Base-by-base conservation (phyloP, 2,329 filamentous ascomycete species). In the Talaromyces sp. region DNA sequence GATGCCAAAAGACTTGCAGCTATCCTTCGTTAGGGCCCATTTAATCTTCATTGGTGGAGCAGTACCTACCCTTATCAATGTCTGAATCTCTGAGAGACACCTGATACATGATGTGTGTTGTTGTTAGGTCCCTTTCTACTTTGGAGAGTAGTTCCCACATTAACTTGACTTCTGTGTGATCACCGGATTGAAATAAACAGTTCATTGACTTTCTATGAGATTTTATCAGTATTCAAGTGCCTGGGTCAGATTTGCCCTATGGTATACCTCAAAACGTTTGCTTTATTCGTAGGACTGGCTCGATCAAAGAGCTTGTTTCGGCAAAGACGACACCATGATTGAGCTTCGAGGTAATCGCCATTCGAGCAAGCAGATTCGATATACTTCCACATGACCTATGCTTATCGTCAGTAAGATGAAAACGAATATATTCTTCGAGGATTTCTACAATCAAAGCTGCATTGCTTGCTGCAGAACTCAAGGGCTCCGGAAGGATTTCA, bases 301-400 rank as follows among this genome's bases (percentile, higher is more conserved):
- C 85, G 85, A 13, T 83, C 78, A 68, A 97, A 93, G 0, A 91
- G 71, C 0, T 80, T 74, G 71, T 93, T 89, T 13, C 90, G 80
- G 0, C 90, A 88, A 19, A 92, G 73, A 8, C 76, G 82, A 70
- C 91, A 96, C 92, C 92, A 97, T 60, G 80, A 77, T 67, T 89
- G 85, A 1, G 89, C 85, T 14, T 81, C 69, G 2, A 82, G 79
- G 63, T 84, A 85, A 16, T 86, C 78, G 1, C 82, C 79, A 37
- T 85, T 81, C 1, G 77, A 78, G 67, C 86, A 87, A 14, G 81
- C 80, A 0, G 81, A 76, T 61, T 93, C 90, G n/a, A 91, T 81
- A 31, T 84, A 85, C 76, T 92, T 95, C 92, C 93, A 97, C 3
- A 97, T 78, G 3, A 97, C 76, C 90, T 94, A 64, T 24, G 39